These are phyloP conservation scores for Mortierella sp. DNA, from an alignment of 371 early-diverging fungal species.

Conservation along the genomic window DNA sequence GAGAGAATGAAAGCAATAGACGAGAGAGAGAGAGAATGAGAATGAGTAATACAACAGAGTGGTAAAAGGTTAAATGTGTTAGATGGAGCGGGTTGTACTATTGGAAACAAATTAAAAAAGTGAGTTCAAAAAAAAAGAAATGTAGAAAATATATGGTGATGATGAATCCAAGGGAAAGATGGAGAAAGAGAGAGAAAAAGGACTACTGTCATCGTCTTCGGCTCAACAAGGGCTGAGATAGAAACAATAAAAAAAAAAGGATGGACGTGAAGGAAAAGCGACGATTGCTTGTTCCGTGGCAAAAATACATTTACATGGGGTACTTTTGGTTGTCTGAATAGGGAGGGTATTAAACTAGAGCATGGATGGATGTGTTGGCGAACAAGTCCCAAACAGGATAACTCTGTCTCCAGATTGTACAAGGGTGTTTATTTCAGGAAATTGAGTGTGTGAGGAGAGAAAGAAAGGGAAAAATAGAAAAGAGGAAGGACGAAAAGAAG, in stretches of 20 bases:
- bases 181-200: not conserved
- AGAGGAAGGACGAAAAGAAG: not conserved
- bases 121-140: too few relatives aligned
- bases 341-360: too few relatives aligned
- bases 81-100: too few relatives aligned
- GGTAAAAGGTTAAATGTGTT: too few relatives aligned
- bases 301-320: too few relatives aligned
- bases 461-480: not conserved
- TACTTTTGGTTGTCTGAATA: too few relatives aligned
- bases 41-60: too few relatives aligned
- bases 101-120: too few relatives aligned
- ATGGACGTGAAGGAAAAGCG: not conserved
- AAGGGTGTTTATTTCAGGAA: not conserved
- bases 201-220: not conserved
- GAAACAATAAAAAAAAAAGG: not conserved
- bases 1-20: not conserved
- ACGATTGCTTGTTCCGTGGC: not conserved
- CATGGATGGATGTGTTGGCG: too few relatives aligned
- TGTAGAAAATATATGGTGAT: too few relatives aligned
- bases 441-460: not conserved
- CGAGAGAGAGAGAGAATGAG: not conserved
- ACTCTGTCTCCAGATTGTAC: not conserved
- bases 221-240: constrained; percentile 1
- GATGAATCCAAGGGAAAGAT: too few relatives aligned
- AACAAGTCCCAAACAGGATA: too few relatives aligned